Evolutionary conservation across 164 flowering plant genomes (phyloP).

Genomic region (Warburgia ugandensis): DNA sequence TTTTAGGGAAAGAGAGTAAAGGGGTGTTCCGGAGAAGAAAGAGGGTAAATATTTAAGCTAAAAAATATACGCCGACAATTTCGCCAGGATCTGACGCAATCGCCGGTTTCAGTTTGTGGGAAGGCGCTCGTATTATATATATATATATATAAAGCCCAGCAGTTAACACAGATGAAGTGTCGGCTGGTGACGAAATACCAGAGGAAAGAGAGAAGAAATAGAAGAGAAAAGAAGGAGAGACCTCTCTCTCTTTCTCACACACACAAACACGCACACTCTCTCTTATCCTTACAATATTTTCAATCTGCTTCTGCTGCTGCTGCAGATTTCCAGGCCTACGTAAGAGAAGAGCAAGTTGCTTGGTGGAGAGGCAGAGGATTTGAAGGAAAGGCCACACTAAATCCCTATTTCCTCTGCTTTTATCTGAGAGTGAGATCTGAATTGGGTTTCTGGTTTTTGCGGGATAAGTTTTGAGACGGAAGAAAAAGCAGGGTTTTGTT

Average conservation of each 20-base stretch:
- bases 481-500: neutral
- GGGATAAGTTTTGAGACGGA: neutral
- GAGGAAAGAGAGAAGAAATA: neutral
- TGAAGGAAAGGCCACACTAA: neutral
- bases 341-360: neutral
- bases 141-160: too few species aligned
- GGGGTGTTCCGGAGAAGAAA: neutral
- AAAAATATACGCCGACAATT: neutral
- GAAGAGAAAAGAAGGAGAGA: neutral
- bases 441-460: neutral
- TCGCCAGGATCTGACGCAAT: constrained; percentile 5
- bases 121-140: neutral
- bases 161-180: neutral
- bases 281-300: neutral
- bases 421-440: constrained; percentile 4
- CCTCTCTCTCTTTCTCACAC: neutral
- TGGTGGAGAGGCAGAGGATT: neutral
- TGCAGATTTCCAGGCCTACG: neutral
- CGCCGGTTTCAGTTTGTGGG: neutral
- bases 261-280: neutral
- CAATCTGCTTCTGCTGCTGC: neutral
- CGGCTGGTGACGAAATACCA: constrained; percentile 1
- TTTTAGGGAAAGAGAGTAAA: too few species aligned
- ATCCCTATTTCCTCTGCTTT: neutral
- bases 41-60: neutral